A percentile compares a stretch with the other conserved stretches of the same genome.
phyloP scores from a whole-genome alignment of 2,329 filamentous ascomycete species.

The Leptosphaerulina australis region DNA sequence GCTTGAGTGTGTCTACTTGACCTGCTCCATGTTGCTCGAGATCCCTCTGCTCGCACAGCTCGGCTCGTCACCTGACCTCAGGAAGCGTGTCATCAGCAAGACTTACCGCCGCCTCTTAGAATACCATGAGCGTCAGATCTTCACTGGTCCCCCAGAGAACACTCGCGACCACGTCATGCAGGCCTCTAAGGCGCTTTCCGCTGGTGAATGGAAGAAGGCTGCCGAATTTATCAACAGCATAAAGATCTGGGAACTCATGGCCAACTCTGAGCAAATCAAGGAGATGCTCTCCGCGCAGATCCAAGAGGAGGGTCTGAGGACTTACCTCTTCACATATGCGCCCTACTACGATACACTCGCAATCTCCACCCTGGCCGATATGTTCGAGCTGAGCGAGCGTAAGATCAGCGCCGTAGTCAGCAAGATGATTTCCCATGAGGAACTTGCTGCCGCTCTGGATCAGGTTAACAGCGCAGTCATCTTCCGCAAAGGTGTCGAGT shows the following conservation, averaged over 20 bases:
- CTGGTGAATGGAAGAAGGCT: constrained; percentile 98
- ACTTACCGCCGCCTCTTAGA: constrained; percentile 99
- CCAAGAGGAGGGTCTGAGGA: constrained; percentile 96
- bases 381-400: constrained; percentile 92
- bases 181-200: constrained; percentile 93
- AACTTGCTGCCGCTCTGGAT: constrained; percentile 92
- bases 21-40: constrained; percentile 98
- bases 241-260: constrained; percentile 99
- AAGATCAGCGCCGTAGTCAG: constrained; percentile 96
- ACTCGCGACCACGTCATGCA: constrained; percentile 99
- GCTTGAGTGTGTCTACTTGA: constrained; percentile 96
- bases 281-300: constrained; percentile 96
- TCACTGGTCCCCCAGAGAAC: constrained; percentile 97
- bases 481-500: constrained; percentile 99
- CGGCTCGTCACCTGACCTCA: constrained; percentile 93
- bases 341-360: constrained; percentile 98
- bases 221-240: constrained; percentile 93
- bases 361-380: constrained; percentile 79
- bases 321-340: constrained; percentile 98
- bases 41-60: constrained; percentile 97
- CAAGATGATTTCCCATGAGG: constrained; percentile 99
- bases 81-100: constrained; percentile 98
- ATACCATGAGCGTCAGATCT: constrained; percentile 99
- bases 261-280: constrained; percentile 92
- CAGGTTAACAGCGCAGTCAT: constrained; percentile 97